Percentiles rank a stretch among this genome's conserved stretches.
Evolutionary conservation across 805 yeast species (phyloP).

Genomic region (Ogataea paradorogensis): DNA sequence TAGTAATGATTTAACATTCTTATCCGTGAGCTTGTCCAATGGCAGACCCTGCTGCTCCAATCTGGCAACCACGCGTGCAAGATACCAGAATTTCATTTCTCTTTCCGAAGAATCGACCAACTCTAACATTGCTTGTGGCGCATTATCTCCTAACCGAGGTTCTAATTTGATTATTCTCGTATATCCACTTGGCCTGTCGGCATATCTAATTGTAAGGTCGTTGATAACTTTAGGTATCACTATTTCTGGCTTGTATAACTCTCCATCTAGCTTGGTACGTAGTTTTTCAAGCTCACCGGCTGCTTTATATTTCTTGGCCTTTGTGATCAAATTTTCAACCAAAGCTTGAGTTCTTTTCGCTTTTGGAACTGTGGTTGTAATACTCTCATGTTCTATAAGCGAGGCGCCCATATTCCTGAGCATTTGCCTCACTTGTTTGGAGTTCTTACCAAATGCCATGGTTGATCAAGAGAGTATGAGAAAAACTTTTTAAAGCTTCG

Average conservation of each 20-base stretch:
- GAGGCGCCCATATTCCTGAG: constrained; percentile 66
- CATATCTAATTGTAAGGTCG: constrained; percentile 63
- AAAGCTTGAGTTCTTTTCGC: constrained; percentile 66
- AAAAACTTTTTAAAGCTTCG: constrained; percentile 1
- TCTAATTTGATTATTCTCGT: constrained; percentile 83
- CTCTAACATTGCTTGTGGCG: constrained; percentile 86
- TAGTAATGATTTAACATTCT: constrained; percentile 53
- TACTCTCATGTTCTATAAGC: constrained; percentile 64
- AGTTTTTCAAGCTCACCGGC: constrained; percentile 27
- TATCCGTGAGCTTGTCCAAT: constrained; percentile 49
- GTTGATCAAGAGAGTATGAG: neutral
- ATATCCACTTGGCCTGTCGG: constrained; percentile 70
- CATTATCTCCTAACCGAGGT: constrained; percentile 83
- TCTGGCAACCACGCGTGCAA: constrained; percentile 85
- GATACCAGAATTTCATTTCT: constrained; percentile 72
- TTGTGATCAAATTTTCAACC: constrained; percentile 62
- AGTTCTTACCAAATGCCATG: constrained; percentile 40
- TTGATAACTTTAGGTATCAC: constrained; percentile 63
- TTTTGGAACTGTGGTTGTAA: constrained; percentile 70
- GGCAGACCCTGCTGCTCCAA: constrained; percentile 59
- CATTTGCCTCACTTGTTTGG: constrained; percentile 53
- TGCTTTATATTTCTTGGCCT: constrained; percentile 41
- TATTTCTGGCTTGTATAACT: constrained; percentile 46
- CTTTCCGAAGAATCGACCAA: constrained; percentile 59
- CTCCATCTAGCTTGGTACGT: constrained; percentile 32